Base-by-base conservation (phyloP, 371 early-diverging fungal genomes). In the Rhizopus microsporus region DNA sequence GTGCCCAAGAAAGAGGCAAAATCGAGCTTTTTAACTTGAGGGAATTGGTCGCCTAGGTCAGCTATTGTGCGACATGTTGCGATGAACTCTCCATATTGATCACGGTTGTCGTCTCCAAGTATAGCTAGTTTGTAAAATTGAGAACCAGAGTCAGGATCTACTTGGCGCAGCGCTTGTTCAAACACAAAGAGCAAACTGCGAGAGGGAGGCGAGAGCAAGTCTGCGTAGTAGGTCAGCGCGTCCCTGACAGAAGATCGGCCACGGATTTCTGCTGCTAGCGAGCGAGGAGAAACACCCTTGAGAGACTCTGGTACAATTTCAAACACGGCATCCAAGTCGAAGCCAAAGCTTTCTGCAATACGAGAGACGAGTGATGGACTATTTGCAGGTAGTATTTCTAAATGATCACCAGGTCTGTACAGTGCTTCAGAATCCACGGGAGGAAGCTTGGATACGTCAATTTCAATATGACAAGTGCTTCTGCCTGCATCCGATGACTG, bases 371-470 rank as follows among this genome's bases (percentile, higher is more conserved):
- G n/a, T 3, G 54, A 48, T 0, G 57, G 35, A 45, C 68, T 69
- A 37, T 84, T 81, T 38, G 72, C 69, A 7, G 85, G 82, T 57
- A 72, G 68, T 1, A 84, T 65, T 61, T 83, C 85, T 7, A 84
- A 62, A 56, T 84, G 85, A 51, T 84, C 85, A 57, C 83, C 85
- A 12, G 85, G 72, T 30, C 68, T 50, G 34, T 80, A 84, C n/a
- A 61, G 40, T n/a, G 50, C 65, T 12, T 69, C 55, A 5, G 62
- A 67, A 35, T 58, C 61, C 13, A 69, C 37, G 6, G 70, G 59
- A 1, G 51, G 45, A 13, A 77, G 31, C 1, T 59, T 34, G 5
- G 68, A 60, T 39, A 74, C 62, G 59, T 78, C 79, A 38, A 78
- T 59, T 51, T 80, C 77, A 44, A 83, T 63, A 40, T 82, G 80